Percentiles rank a stretch among this genome's conserved stretches.
Evolutionary conservation across 768 basidiomycete genomes (phyloP).

Genomic region (Pulveroboletus frians): DNA sequence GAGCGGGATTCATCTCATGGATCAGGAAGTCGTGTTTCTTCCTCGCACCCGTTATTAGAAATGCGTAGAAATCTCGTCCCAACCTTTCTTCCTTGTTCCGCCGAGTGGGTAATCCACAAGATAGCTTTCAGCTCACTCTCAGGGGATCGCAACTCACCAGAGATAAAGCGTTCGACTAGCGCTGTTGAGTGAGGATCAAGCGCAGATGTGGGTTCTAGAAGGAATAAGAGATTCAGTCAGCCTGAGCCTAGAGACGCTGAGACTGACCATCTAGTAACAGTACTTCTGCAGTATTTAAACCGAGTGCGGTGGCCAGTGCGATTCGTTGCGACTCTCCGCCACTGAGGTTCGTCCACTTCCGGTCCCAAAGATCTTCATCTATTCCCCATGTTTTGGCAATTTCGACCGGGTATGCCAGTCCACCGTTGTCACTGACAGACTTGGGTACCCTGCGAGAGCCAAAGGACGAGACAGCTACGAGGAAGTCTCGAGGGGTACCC

Average conservation of each 20-base stretch:
- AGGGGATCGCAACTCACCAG: conserved; percentile 43
- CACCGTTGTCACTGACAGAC: conserved; percentile 21
- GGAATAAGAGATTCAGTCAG: neutral
- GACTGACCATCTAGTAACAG: conserved; percentile 72
- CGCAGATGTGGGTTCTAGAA: conserved; percentile 83
- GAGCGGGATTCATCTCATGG: conserved; percentile 6
- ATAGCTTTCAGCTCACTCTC: conserved; percentile 60
- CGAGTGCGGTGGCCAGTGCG: conserved; percentile 69
- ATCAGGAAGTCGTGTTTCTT: conserved; percentile 33
- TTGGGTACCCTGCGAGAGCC: conserved; percentile 34
- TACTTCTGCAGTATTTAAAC: conserved; percentile 70
- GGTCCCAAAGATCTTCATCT: conserved; percentile 64
- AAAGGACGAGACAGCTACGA: conserved; percentile 53
- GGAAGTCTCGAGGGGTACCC: conserved; percentile 71
- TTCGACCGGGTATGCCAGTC: conserved; percentile 40
- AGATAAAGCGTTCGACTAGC: conserved; percentile 60
- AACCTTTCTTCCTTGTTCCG: conserved; percentile 69
- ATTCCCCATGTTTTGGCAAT: conserved; percentile 65
- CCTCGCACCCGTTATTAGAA: conserved; percentile 39
- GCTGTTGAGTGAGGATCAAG: conserved; percentile 65
- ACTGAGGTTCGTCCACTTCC: conserved; percentile 74
- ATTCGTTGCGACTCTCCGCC: conserved; percentile 86
- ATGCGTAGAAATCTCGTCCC: conserved; percentile 64
- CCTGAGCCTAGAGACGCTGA: neutral
- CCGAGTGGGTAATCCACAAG: conserved; percentile 86